Conservation (phyloP, 768 basidiomycete genomes). For the Hirschioporus abietinus region DNA sequence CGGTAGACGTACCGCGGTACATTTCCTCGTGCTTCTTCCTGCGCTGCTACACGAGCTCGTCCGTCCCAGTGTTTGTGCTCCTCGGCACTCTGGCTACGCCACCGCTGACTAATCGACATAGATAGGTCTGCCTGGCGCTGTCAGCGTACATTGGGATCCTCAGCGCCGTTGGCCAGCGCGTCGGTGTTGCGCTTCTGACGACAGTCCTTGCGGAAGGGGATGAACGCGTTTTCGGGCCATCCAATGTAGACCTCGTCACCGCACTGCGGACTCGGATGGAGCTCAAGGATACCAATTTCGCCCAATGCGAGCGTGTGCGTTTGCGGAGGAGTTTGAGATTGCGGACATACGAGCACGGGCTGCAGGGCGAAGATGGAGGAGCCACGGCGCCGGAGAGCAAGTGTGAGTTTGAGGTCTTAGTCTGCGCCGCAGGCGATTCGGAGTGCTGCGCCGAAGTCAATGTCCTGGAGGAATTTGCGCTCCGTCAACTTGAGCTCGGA, state of each 20-base stretch:
- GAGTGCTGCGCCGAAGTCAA: conserved; percentile 32
- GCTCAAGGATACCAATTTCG: conserved; percentile 28
- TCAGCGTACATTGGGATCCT: conserved; percentile 25
- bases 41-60: conserved; percentile 69
- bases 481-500: too few relatives aligned
- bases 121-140: conserved; percentile 75
- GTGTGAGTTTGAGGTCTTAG: conserved; percentile 30
- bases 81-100: conserved; percentile 61
- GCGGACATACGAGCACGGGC: conserved; percentile 11
- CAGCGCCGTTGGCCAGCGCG: conserved; percentile 20
- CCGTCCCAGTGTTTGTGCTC: conserved; percentile 73
- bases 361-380: conserved; percentile 17
- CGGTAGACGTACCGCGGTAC: conserved; percentile 80
- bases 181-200: conserved; percentile 65
- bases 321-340: too few relatives aligned
- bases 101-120: conserved; percentile 77
- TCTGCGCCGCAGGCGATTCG: conserved; percentile 33
- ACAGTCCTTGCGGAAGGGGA: conserved; percentile 75
- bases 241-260: conserved; percentile 83
- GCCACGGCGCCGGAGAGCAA: conserved; percentile 18
- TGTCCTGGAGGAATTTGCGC: too few relatives aligned
- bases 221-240: conserved; percentile 81
- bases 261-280: conserved; percentile 44
- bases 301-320: conserved; percentile 12
- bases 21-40: conserved; percentile 73